A percentile compares a stretch with the other conserved stretches of the same genome.
phyloP scores from a whole-genome alignment of 2,329 filamentous ascomycete genomes.

The Gyromitra esculenta region DNA sequence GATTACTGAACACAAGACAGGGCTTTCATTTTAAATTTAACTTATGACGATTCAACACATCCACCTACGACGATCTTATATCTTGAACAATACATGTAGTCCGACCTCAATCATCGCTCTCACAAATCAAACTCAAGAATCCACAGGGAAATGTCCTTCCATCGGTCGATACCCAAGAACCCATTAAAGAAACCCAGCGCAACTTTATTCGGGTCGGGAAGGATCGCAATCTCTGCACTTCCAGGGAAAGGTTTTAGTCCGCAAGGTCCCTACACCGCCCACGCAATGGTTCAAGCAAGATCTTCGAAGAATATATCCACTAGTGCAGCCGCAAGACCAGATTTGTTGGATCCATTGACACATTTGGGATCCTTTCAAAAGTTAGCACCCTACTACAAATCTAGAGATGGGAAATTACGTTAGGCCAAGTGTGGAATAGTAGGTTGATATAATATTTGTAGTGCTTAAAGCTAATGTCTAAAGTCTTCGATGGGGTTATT shows the following conservation, averaged over 20 bases:
- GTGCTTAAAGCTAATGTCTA: not conserved
- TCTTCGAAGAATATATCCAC: slow-evolving; percentile 5
- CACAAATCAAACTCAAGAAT: not conserved
- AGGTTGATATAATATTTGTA: not conserved
- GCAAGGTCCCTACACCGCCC: slow-evolving; percentile 6
- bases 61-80: not conserved
- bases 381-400: not conserved
- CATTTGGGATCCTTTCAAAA: not conserved
- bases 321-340: slow-evolving; percentile 27
- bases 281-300: not conserved
- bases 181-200: not conserved
- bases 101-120: not conserved
- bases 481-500: not conserved
- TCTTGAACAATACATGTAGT: not conserved
- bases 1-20: slow-evolving; percentile 3
- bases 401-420: not conserved
- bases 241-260: not conserved
- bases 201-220: not conserved
- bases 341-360: slow-evolving; percentile 17
- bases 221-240: slow-evolving; percentile 4
- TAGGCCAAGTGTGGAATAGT: not conserved
- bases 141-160: not conserved
- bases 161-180: not conserved
- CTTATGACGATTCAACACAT: not conserved
- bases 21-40: not conserved